Evolutionary conservation across 176 grass and related monocot species (phyloP).

Genomic region (Aegilops umbellulata): DNA sequence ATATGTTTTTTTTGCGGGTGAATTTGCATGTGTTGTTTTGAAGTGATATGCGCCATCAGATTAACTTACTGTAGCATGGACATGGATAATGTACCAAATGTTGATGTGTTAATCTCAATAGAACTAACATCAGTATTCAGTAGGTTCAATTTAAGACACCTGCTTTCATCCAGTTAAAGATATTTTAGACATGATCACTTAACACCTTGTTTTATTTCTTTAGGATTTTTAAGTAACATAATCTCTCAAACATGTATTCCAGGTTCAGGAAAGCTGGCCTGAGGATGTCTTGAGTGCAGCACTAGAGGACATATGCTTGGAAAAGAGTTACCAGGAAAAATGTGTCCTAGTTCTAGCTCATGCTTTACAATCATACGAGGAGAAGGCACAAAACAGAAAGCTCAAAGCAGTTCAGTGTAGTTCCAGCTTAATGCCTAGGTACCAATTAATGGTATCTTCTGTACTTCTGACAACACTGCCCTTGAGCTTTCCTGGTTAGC

Average conservation of each 20-base stretch:
- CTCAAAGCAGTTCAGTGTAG: conserved; percentile 34
- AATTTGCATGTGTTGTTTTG: neutral
- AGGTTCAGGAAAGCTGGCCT: conserved; percentile 72
- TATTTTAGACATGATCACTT: conserved; percentile 9
- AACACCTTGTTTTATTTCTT: neutral
- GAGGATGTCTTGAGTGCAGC: conserved; percentile 72
- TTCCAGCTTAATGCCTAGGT: conserved; percentile 74
- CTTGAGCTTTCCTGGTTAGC: conserved; percentile 80
- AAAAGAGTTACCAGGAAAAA: conserved; percentile 86
- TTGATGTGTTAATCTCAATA: neutral
- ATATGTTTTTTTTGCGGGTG: neutral
- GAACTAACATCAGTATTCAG: neutral
- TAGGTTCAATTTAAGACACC: neutral
- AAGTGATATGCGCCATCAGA: neutral
- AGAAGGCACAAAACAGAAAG: conserved; percentile 41
- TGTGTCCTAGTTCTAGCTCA: conserved; percentile 69
- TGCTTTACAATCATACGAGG: conserved; percentile 62
- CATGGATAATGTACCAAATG: neutral
- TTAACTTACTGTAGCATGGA: neutral
- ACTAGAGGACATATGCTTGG: conserved; percentile 83
- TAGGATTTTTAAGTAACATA: conserved; percentile 20
- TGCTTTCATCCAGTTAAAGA: neutral
- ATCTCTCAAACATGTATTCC: conserved; percentile 21
- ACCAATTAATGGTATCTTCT: conserved; percentile 94
- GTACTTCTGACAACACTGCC: conserved; percentile 89